Base-by-base conservation (phyloP, 305 asterid genomes). In the Solanum hybrid region DNA sequence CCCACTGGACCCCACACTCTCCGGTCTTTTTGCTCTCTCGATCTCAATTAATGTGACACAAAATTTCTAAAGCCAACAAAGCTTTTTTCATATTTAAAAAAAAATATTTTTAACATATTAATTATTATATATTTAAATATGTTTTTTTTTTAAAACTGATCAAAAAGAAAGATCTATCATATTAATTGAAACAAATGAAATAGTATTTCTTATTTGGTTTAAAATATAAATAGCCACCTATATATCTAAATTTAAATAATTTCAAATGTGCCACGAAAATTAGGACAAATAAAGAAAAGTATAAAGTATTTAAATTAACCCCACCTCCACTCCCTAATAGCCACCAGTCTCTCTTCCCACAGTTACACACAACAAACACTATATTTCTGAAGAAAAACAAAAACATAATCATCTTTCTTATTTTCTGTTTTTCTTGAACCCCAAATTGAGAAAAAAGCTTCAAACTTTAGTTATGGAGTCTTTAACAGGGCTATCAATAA, bases 391-490 rank as follows among this genome's bases (percentile, higher is more conserved):
- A n/a, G 39, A 28, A 73, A 57, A 73, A 73, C 75, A 39, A 75
- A 39, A 89, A 87, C 73, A 31, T 87, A 61, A n/a, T 86, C 88
- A 84, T 51, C 88, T 5, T 86, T 88, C n/a, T 57, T 35, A 22
- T 79, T 14, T 34, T 81, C 46, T 75, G 29, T 81, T 81, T 89
- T 75, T 78, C 86, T 75, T 67, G 35, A 29, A 80, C 39, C 39
- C 26, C 51, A 2, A 80, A 35, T 2, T n/a, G 18, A 78, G 22
- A 5, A 22, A 11, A 67, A 40, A 11, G 20, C 10, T 31, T 57
- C 76, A 77, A 67, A 29, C 10, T 16, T 80, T 86, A 40, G 90
- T 61, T 37, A 96, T 96, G 98, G 91, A 93, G 90, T 74, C 94
- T 31, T 90, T 96, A 46, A 90, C 90, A 35, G 93, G 92, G 69